Percentiles rank a stretch among this genome's conserved stretches.
phyloP scores from a whole-genome alignment of 306 rosid species.

The Styphnolobium japonicum region DNA sequence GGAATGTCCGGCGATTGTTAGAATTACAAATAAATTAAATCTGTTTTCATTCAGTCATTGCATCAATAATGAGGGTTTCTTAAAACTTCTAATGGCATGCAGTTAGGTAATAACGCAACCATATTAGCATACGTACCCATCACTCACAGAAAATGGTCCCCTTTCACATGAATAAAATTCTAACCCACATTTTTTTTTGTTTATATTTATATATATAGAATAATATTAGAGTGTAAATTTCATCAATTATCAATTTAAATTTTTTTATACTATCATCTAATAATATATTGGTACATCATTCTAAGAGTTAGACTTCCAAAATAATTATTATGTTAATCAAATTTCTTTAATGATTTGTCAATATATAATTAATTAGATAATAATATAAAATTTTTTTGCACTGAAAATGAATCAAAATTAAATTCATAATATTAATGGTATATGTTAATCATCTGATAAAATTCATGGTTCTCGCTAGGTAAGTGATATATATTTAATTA shows the following conservation, averaged over 20 bases:
- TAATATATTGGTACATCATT: too few relatives aligned
- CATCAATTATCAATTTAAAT: too few relatives aligned
- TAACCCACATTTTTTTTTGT: background rate
- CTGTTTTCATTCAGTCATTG: background rate
- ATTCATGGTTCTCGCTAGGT: background rate
- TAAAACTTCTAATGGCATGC: background rate
- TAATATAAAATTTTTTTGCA: too few relatives aligned
- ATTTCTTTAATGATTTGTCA: too few relatives aligned
- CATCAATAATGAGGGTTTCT: constrained; percentile 12
- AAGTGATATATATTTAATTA: background rate
- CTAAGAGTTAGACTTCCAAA: too few relatives aligned
- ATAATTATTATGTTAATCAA: too few relatives aligned
- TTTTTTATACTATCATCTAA: too few relatives aligned
- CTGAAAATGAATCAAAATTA: too few relatives aligned
- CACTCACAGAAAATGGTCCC: background rate
- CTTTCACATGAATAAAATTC: background rate
- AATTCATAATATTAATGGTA: too few relatives aligned
- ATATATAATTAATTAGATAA: too few relatives aligned
- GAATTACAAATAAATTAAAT: background rate
- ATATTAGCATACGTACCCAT: background rate
- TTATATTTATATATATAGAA: background rate
- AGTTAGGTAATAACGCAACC: constrained; percentile 13
- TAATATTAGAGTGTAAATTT: too few relatives aligned
- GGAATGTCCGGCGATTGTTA: constrained; percentile 15
- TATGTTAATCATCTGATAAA: background rate